Conservation (phyloP, 1,284 basidiomycete species). For the Hymenochaete sp. region DNA sequence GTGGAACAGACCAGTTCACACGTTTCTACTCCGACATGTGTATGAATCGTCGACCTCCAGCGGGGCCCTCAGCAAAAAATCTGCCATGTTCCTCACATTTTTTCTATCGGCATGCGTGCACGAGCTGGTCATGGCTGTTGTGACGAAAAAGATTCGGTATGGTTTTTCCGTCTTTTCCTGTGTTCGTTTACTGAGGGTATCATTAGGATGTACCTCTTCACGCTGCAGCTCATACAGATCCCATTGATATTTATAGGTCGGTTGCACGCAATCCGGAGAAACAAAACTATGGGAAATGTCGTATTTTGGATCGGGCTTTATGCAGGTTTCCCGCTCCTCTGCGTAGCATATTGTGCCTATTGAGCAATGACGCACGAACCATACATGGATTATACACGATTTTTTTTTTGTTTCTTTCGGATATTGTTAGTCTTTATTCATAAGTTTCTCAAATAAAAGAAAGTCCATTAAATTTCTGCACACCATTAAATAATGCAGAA, state of each 20-base stretch:
- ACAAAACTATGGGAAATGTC: constrained; percentile 72
- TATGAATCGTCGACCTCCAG: constrained; percentile 81
- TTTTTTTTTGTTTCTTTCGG: too few relatives aligned
- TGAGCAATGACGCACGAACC: too few relatives aligned
- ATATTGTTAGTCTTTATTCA: too few relatives aligned
- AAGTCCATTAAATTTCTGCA: too few relatives aligned
- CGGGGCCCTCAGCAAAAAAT: constrained; percentile 64
- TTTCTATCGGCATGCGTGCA: constrained; percentile 82
- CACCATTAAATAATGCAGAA: too few relatives aligned
- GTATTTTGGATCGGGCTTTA: constrained; percentile 91
- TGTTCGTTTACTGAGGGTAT: not conserved
- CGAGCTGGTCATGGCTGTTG: constrained; percentile 94
- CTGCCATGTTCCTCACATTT: constrained; percentile 90
- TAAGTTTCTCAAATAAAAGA: too few relatives aligned
- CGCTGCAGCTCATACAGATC: constrained; percentile 79
- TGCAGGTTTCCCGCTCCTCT: constrained; percentile 88
- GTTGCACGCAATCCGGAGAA: constrained; percentile 65
- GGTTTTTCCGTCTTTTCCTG: constrained; percentile 22
- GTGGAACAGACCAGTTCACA: constrained; percentile 92
- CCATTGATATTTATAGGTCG: constrained; percentile 83
- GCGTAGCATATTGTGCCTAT: constrained; percentile 76
- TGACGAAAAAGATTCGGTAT: constrained; percentile 81
- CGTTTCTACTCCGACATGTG: constrained; percentile 90
- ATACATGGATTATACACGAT: too few relatives aligned
- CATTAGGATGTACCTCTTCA: constrained; percentile 66